Evolutionary conservation across 257 asterid genomes (phyloP), one percentile per base, ranked within the genome.

Genomic region (Paulownia fortunei): DNA sequence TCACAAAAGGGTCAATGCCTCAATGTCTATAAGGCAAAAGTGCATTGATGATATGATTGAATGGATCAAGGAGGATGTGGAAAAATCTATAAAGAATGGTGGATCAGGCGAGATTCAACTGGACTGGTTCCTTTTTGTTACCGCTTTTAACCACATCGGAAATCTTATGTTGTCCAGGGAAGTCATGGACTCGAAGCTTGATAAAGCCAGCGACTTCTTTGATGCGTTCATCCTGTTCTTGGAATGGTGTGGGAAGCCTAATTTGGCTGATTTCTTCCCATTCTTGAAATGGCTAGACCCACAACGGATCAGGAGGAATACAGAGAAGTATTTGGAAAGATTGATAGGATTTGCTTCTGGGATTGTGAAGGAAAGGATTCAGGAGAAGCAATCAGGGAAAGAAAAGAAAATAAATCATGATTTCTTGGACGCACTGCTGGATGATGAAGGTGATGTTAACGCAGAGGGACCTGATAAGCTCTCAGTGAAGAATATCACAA

Each of bases 351-450:
- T 81, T 19, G 83, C 68, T 4, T 56, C 86, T 0, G 39, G 11
- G 4, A 49, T 81, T 44, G 85, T 86, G 41, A 73, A 72, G 79
- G 84, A 86, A 39, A 62, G 83, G 18, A 76, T 72, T 8, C 56
- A 62, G 21, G 78, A 83, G 49, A 34, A 46, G 59, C 21, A 47
- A 12, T 42, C 70, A 1, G 58, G 51, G n/a, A 55, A 56, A 56
- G 76, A 4, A 0, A 51, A 46, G 44, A 73, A 56, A 6, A 24
- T 2, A 4, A 77, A 49, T n/a, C n/a, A n/a, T 0, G 90, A 88
- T 60, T 87, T 80, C 65, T 76, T 87, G 83, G 87, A 87, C 5
- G 88, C 83, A 27, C 1, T 84, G 70, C 58, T 80, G n/a, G n/a
- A n/a, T 15, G 84, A 82, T 12, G 86, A 59, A 44, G 92, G 84